Evolutionary conservation across 495 filamentous ascomycete species (phyloP), one percentile per base, ranked within the genome.

Genomic region (Aspergillus indologenus): DNA sequence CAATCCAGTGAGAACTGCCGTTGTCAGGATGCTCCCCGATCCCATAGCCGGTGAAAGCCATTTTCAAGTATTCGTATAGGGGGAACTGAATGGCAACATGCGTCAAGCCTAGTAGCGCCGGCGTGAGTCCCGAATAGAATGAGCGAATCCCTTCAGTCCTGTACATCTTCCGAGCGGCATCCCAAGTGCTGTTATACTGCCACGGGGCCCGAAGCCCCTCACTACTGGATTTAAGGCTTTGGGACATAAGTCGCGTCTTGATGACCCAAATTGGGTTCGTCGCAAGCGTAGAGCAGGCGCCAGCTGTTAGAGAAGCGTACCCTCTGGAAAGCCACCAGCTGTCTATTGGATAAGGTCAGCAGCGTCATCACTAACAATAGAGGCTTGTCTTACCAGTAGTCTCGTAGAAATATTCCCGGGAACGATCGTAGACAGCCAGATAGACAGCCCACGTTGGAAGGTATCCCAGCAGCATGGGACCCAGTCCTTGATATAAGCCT

Each of bases 241-340:
- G 93, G 3, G 95, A 94, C 93, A 97, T 97, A 43, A 99, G 81
- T 59, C 94, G 83, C 31, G 94, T 99, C 70, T 99, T 99, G 75
- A 99, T 96, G 24, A 99, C 95, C 94, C 94, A 99, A 58, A 99
- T 99, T 0, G 94, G 94, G 72, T 99, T 99, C n/a, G 94, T 99
- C 56, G 83, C 89, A 60, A 98, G 83, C 3, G 95, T 98, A 55
- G 91, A 96, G 70, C 89, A 96, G 55, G 87, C 90, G 18, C 94
- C 94, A 31, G 91, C 94, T 42, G 90, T 85, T 60, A 99, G 82
- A 21, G 95, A 94, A 23, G 95, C 92, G 73, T 83, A 81, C 18
- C 84, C 78, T 63, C 85, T 80, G 54, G 83, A 79, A 40, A 87
- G 65, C 78, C 83, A 86, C 73, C 81, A 82, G 63, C 78, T 85